Evolutionary conservation across 2,329 filamentous ascomycete species (phyloP), one percentile per base, ranked within the genome.

Genomic region (Curvularia hawaiiensis): DNA sequence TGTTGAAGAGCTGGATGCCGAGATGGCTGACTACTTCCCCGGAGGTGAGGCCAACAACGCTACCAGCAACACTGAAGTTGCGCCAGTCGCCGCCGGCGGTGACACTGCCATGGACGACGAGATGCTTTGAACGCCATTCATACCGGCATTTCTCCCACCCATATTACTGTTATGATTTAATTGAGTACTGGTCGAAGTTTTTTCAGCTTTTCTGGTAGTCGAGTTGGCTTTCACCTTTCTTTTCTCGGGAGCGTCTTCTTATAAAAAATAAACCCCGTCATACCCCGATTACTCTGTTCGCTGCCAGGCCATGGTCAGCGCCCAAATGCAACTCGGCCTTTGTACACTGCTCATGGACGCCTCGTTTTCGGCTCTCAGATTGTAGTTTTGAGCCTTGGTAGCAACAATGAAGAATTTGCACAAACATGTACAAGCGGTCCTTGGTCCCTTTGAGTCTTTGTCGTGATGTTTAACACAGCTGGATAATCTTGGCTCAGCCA

Each of bases 11-110:
- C 87, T 99, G 26, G 95, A 99, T 76, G 92, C 91, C 4, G 95
- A 99, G 78, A 99, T 99, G 95, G 88, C 87, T 20, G 95, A 98
- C 78, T 99, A 99, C 81, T 98, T 96, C 75, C 87, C 83, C 52
- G 75, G 76, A 30, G 79, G 73, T 48, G 74, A 77, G 38, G 79
- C 78, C 51, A 77, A 74, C 51, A 75, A 75, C 55, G 74, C 79
- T 4, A 75, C 77, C 43, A 81, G 79, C 59, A 80, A 79, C 44
- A 69, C 72, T 43, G 66, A 62, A 38, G 79, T 80, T 60, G 82
- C 58, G 68, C 79, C 52, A 74, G 79, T 81, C 39, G 80, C 69
- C 40, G 69, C 67, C 43, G 72, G 60, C 40, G 74, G 70, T 40
- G 76, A 77, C 57, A 73, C 71, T 43, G 70, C 70, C 54, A 77